A percentile compares a stretch with the other conserved stretches of the same genome.
These are phyloP conservation scores for Grosmannia clavigera DNA, from an alignment of 2,329 filamentous ascomycete species.

Conservation along the genomic window DNA sequence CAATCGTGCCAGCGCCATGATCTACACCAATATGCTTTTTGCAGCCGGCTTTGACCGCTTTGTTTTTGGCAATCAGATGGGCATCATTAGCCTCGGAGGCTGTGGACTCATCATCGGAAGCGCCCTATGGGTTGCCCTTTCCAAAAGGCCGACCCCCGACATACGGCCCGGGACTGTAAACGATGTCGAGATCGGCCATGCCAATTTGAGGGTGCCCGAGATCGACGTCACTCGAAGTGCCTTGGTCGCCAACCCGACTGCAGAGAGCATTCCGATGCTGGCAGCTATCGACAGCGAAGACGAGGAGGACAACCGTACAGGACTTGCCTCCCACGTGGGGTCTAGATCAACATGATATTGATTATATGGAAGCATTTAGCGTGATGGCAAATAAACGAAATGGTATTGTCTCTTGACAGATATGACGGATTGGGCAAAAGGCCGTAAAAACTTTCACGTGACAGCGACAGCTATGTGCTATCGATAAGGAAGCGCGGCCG, in stretches of 20 bases:
- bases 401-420: background rate
- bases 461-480: background rate
- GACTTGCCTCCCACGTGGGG: no score
- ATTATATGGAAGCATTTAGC: background rate
- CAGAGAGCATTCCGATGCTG: constrained; percentile 29
- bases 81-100: constrained; percentile 33
- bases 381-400: background rate
- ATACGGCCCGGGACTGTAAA: constrained; percentile 9
- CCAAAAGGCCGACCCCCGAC: constrained; percentile 21
- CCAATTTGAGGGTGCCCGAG: constrained; percentile 4
- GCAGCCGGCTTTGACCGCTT: constrained; percentile 39
- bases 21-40: constrained; percentile 46
- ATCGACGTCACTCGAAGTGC: no score
- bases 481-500: constrained; percentile 10
- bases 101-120: constrained; percentile 41
- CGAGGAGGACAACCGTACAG: constrained; percentile 5
- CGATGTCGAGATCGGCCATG: constrained; percentile 22
- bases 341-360: background rate
- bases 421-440: no score
- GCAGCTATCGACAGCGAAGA: constrained; percentile 14
- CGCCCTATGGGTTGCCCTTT: constrained; percentile 36
- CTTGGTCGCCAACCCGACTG: background rate
- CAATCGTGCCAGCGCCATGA: constrained; percentile 44
- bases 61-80: constrained; percentile 40
- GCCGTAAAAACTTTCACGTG: constrained; percentile 1